phyloP scores from a whole-genome alignment of 345 rosid species.

The Salix exigua region DNA sequence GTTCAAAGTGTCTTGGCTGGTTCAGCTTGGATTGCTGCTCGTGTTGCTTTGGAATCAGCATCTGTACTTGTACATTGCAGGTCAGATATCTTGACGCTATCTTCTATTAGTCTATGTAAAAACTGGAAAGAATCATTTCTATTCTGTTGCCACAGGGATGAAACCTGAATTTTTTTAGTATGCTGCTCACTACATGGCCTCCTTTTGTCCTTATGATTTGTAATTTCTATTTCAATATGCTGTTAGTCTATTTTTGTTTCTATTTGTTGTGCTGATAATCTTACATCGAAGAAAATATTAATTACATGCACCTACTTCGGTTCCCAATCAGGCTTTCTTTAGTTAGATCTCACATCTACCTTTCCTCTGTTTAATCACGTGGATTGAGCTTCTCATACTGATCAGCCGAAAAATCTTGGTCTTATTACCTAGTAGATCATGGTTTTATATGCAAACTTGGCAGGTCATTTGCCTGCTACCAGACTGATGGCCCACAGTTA shows the following conservation, averaged over 20 bases:
- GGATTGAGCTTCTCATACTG: not conserved
- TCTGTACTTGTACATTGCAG: constrained; percentile 99
- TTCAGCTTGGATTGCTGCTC: constrained; percentile 98
- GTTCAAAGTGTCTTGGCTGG: constrained; percentile 96
- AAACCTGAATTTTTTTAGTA: not conserved
- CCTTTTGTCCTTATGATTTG: not conserved
- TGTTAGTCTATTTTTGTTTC: not conserved
- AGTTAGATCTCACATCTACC: not conserved
- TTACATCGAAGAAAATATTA: not conserved
- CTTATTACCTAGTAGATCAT: not conserved
- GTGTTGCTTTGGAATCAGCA: constrained; percentile 83
- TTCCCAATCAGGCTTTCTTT: not conserved
- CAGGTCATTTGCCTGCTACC: not conserved
- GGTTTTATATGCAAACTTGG: not conserved
- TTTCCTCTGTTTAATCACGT: not conserved
- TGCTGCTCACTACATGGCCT: not conserved
- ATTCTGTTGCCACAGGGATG: not conserved
- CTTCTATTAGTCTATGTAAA: constrained; percentile 1
- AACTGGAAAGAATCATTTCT: not conserved
- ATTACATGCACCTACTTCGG: not conserved
- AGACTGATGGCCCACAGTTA: not conserved
- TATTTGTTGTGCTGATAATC: not conserved
- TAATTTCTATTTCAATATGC: not conserved
- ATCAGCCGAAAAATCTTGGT: not conserved
- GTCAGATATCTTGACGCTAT: constrained; percentile 33